Evolutionary conservation across 805 yeast genomes (phyloP), one percentile per base, ranked within the genome.

Genomic region (Wickerhamiella musiphila): DNA sequence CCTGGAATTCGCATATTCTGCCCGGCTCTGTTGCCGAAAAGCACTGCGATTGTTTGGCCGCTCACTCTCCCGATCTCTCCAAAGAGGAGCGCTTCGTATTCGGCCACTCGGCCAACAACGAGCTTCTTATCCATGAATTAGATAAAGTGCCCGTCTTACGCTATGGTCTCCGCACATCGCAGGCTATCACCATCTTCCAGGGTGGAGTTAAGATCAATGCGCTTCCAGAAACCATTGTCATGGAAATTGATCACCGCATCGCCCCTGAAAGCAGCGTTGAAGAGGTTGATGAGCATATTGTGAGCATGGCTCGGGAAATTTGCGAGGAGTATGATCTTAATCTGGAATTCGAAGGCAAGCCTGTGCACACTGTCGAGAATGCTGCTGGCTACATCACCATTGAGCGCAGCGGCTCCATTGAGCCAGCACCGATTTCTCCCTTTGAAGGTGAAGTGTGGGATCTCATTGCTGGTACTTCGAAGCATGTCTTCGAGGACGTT

Each of bases 191-290:
- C 44, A 60, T 72, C 14, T 57, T 77, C 34, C 48, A 54, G n/a
- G 84, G 83, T 12, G 86, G 84, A 34, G 65, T 70, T 34, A 76
- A 76, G 48, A 61, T 72, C n/a, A 76, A 76, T 46, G 78, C 83
- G 1, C 53, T 76, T 23, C 84, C 86, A 4, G 82, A 75, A 46
- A 51, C 58, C 18, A 65, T 66, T 3, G 48, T 54, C 19, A 57
- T 69, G 28, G 45, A 62, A 28, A 56, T 72, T 25, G 75, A 76
- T 50, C 73, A 72, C 42, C 58, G 84, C 45, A 60, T 75, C n/a
- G n/a, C n/a, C n/a, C n/a, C n/a, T n/a, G n/a, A n/a, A n/a, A n/a
- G n/a, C 34, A 64, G 68, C 12, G 56, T 70, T 28, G 51, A 56
- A 8, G 60, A 54, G 20, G 61, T 59, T 5, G 43, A 54, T 12